These are phyloP conservation scores for Pythium guiyangense DNA, from an alignment of 352 stramenopile species.

Conservation along the genomic window DNA sequence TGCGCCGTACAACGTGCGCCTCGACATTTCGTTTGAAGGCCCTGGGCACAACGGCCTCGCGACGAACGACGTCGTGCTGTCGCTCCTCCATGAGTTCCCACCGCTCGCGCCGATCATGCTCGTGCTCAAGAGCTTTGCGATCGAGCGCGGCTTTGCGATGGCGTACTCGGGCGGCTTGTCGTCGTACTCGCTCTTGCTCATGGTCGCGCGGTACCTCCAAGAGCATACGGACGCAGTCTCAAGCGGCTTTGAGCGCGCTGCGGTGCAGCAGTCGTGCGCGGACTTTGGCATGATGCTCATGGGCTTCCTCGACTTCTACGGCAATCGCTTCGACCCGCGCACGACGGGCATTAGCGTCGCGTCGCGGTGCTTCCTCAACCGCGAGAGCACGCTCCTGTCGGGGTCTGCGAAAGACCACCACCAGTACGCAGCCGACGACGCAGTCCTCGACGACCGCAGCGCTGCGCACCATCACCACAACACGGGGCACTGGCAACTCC, in stretches of 20 bases:
- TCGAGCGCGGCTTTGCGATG: conserved; percentile 91
- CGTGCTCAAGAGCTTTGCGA: conserved; percentile 94
- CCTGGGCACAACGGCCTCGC: conserved; percentile 94
- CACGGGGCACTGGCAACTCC: conserved; percentile 56
- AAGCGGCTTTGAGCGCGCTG: conserved; percentile 52
- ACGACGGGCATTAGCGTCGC: conserved; percentile 89
- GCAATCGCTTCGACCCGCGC: conserved; percentile 91
- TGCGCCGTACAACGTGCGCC: conserved; percentile 70
- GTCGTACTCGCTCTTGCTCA: conserved; percentile 94
- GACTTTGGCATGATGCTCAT: conserved; percentile 95
- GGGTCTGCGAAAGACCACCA: conserved; percentile 26
- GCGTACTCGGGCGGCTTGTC: conserved; percentile 96
- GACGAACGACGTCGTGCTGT: conserved; percentile 92
- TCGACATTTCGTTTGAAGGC: conserved; percentile 97
- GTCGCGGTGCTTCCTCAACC: conserved; percentile 76
- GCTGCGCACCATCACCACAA: conserved; percentile 9
- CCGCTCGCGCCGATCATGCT: conserved; percentile 94
- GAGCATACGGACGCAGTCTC: conserved; percentile 71
- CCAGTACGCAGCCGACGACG: conserved; percentile 43
- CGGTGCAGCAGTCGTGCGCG: conserved; percentile 57
- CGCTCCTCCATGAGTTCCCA: conserved; percentile 92
- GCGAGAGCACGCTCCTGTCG: conserved; percentile 40
- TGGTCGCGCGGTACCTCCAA: conserved; percentile 93
- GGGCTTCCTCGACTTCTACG: conserved; percentile 97
- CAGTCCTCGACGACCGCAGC: conserved; percentile 46